Percentiles rank a stretch among this genome's conserved stretches.
These are phyloP conservation scores for Hylodesmum podocarpum DNA, from an alignment of 306 rosid genomes.

Conservation along the genomic window DNA sequence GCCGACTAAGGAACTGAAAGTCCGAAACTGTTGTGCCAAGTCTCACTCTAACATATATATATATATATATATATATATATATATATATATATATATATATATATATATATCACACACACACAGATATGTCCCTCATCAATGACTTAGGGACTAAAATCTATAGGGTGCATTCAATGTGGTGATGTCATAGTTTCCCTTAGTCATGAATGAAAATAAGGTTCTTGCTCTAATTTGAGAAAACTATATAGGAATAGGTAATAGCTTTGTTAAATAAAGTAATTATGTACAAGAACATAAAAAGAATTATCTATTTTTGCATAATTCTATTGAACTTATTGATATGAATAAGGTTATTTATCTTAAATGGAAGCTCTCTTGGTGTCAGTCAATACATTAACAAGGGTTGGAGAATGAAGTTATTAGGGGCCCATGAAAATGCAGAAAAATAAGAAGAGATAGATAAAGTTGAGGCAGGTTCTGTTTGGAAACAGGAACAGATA, in stretches of 20 bases:
- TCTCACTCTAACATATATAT: slow-evolving; percentile 30
- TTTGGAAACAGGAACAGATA: slow-evolving; percentile 26
- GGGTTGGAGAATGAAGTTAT: slow-evolving; percentile 24
- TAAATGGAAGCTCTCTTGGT: not conserved
- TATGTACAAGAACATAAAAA: not conserved
- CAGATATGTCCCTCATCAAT: slow-evolving; percentile 25
- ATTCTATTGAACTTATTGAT: not conserved
- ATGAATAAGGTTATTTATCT: not conserved
- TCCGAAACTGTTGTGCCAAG: slow-evolving; percentile 34
- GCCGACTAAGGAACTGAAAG: slow-evolving; percentile 52
- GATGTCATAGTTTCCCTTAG: slow-evolving; percentile 2
- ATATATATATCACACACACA: too few species aligned
- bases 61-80: too few species aligned
- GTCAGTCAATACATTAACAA: not conserved
- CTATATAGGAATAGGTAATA: not conserved
- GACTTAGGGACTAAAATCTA: slow-evolving; percentile 19
- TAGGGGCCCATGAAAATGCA: slow-evolving; percentile 25
- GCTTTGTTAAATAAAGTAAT: not conserved
- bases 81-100: too few species aligned
- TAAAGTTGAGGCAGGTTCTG: slow-evolving; percentile 33
- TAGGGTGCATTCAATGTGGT: slow-evolving; percentile 23
- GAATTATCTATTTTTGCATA: not conserved
- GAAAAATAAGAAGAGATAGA: slow-evolving; percentile 8
- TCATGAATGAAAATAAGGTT: not conserved
- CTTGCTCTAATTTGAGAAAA: not conserved